Conservation (phyloP, 2,329 filamentous ascomycete species). For the Phyllosticta capitalensis region DNA sequence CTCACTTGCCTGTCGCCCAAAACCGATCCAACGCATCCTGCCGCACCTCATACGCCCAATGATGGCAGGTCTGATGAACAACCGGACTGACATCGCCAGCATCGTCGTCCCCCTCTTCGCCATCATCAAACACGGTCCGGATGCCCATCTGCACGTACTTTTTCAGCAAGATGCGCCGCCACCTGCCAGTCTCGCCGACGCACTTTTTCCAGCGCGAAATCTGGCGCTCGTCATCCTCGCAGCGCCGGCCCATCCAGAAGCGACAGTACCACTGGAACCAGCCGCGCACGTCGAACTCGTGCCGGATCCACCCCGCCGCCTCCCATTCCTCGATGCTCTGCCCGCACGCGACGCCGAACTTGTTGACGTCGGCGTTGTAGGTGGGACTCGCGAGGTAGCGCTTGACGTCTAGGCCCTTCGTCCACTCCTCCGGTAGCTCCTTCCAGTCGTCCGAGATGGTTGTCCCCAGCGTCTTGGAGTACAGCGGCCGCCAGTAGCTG, state of each 20-base stretch:
- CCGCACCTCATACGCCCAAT: conserved; percentile 46
- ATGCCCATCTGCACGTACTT: conserved; percentile 42
- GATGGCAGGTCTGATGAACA: conserved; percentile 48
- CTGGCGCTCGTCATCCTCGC: conserved; percentile 45
- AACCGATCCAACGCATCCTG: conserved; percentile 42
- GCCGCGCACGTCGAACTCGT: conserved; percentile 43
- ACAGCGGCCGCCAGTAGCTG: conserved; percentile 41
- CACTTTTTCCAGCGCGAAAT: conserved; percentile 44
- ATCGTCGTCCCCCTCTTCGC: conserved; percentile 28
- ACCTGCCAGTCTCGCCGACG: conserved; percentile 43
- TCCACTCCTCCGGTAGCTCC: conserved; percentile 39
- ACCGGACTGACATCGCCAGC: conserved; percentile 42
- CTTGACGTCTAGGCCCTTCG: conserved; percentile 29
- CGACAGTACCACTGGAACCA: conserved; percentile 51
- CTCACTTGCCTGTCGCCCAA: conserved; percentile 26
- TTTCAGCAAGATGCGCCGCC: conserved; percentile 43
- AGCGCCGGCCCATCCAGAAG: conserved; percentile 42
- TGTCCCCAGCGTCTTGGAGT: conserved; percentile 33
- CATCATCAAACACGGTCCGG: conserved; percentile 39
- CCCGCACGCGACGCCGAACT: conserved; percentile 43
- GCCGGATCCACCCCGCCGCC: conserved; percentile 46
- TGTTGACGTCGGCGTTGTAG: conserved; percentile 43
- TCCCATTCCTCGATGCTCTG: conserved; percentile 49
- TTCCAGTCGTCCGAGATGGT: conserved; percentile 39
- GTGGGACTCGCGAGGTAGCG: conserved; percentile 31